Evolutionary conservation across 768 basidiomycete species (phyloP).

Genomic region (Phylloporus sp.): DNA sequence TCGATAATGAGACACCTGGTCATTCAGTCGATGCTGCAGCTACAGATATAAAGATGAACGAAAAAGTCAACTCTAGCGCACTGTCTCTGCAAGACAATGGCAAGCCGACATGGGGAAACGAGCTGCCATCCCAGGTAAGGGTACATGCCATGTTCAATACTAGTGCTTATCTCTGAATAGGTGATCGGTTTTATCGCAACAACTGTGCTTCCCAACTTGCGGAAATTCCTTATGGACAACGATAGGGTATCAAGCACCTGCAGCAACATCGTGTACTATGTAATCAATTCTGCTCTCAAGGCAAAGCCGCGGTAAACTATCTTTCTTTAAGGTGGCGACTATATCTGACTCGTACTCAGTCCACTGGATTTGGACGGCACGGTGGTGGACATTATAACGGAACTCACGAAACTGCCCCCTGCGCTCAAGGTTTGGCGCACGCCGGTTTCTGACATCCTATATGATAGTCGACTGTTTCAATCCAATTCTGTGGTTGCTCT

Average conservation of each 20-base stretch:
- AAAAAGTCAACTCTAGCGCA: constrained; percentile 51
- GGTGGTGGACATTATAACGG: constrained; percentile 64
- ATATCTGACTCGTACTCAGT: constrained; percentile 33
- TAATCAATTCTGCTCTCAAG: constrained; percentile 78
- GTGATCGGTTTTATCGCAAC: constrained; percentile 69
- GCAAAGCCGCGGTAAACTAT: constrained; percentile 61
- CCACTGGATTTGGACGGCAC: constrained; percentile 75
- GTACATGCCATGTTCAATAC: constrained; percentile 5
- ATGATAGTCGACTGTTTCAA: constrained; percentile 86
- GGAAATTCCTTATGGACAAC: constrained; percentile 76
- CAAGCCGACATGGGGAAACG: constrained; percentile 27
- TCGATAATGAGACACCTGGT: not conserved
- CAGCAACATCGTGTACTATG: constrained; percentile 79
- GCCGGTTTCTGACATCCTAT: constrained; percentile 75
- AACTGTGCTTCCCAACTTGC: constrained; percentile 66
- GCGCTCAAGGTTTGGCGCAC: constrained; percentile 83
- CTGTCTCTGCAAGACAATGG: constrained; percentile 35
- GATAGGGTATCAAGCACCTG: constrained; percentile 81
- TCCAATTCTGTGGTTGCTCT: constrained; percentile 51
- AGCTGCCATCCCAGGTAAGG: constrained; percentile 28
- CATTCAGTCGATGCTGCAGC: constrained; percentile 7
- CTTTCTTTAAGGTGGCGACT: not conserved
- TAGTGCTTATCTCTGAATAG: constrained; percentile 36
- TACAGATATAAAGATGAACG: constrained; percentile 50
- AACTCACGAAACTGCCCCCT: constrained; percentile 74